A percentile compares a stretch with the other conserved stretches of the same genome.
Evolutionary conservation across 2,329 filamentous ascomycete genomes (phyloP).

Genomic region (Aspergillus sergii): DNA sequence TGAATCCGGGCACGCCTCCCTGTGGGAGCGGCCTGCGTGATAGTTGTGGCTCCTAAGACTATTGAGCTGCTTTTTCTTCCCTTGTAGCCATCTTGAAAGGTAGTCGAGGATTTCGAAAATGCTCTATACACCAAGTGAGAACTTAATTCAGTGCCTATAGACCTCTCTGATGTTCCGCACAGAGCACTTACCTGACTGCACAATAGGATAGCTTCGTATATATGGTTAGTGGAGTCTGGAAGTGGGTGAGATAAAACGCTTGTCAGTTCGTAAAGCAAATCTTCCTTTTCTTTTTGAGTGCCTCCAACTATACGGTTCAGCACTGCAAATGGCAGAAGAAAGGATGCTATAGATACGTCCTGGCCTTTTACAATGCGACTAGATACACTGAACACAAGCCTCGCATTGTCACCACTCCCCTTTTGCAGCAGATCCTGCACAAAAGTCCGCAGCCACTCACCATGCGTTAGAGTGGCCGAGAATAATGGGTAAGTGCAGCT

Average conservation of each 20-base stretch:
- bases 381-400: slow-evolving; percentile 78
- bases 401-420: slow-evolving; percentile 72
- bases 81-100: slow-evolving; percentile 83
- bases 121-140: slow-evolving; percentile 55
- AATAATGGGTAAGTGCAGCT: slow-evolving; percentile 78
- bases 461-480: slow-evolving; percentile 67
- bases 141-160: neutral
- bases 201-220: slow-evolving; percentile 75
- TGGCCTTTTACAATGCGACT: slow-evolving; percentile 81
- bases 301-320: slow-evolving; percentile 81
- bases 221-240: slow-evolving; percentile 55
- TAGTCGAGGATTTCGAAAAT: slow-evolving; percentile 93
- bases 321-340: slow-evolving; percentile 83
- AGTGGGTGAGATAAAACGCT: slow-evolving; percentile 69
- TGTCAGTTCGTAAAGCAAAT: slow-evolving; percentile 73
- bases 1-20: slow-evolving; percentile 30
- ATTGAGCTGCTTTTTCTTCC: slow-evolving; percentile 62
- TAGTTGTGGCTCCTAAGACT: slow-evolving; percentile 29
- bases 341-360: slow-evolving; percentile 82
- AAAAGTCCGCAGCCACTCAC: slow-evolving; percentile 78
- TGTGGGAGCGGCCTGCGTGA: slow-evolving; percentile 31
- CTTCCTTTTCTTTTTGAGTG: slow-evolving; percentile 62
- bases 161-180: neutral
- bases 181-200: slow-evolving; percentile 74
- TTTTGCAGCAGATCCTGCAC: slow-evolving; percentile 81